phyloP scores from a whole-genome alignment of 805 yeast species.

The Kluyveromyces siamensis region DNA sequence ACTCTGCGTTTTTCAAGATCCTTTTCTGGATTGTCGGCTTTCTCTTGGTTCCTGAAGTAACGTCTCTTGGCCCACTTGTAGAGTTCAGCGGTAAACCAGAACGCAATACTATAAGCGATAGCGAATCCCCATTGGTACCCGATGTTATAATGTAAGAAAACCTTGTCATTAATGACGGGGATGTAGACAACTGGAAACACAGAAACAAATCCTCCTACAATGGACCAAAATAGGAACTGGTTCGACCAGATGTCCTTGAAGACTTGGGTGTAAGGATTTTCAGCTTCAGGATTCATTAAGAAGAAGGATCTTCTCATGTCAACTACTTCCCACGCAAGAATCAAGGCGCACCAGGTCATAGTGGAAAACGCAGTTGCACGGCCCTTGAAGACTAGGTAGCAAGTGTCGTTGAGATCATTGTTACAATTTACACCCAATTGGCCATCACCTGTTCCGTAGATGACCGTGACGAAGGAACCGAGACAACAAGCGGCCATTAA shows the following conservation, averaged over 20 bases:
- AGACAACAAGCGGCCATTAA: conserved; percentile 66
- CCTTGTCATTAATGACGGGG: conserved; percentile 75
- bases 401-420: conserved; percentile 34
- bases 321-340: conserved; percentile 79
- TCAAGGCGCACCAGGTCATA: conserved; percentile 79
- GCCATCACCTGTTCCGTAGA: conserved; percentile 62
- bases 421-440: conserved; percentile 61
- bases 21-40: conserved; percentile 49
- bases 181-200: conserved; percentile 79
- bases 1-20: conserved; percentile 43
- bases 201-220: conserved; percentile 56
- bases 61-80: conserved; percentile 62
- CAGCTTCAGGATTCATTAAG: conserved; percentile 57
- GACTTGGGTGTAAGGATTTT: conserved; percentile 50
- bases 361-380: conserved; percentile 71
- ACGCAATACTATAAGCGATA: conserved; percentile 47
- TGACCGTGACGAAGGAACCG: conserved; percentile 51
- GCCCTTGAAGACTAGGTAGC: conserved; percentile 61
- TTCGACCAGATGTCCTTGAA: conserved; percentile 62
- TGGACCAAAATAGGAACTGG: conserved; percentile 75
- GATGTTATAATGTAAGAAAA: conserved; percentile 64
- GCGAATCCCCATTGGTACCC: conserved; percentile 78
- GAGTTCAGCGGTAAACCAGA: conserved; percentile 51
- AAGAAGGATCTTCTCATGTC: conserved; percentile 65
- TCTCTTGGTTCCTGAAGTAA: conserved; percentile 35